These are phyloP conservation scores for Podospora bellae-mahoneyi DNA, from an alignment of 495 filamentous ascomycete species.

Conservation along the genomic window DNA sequence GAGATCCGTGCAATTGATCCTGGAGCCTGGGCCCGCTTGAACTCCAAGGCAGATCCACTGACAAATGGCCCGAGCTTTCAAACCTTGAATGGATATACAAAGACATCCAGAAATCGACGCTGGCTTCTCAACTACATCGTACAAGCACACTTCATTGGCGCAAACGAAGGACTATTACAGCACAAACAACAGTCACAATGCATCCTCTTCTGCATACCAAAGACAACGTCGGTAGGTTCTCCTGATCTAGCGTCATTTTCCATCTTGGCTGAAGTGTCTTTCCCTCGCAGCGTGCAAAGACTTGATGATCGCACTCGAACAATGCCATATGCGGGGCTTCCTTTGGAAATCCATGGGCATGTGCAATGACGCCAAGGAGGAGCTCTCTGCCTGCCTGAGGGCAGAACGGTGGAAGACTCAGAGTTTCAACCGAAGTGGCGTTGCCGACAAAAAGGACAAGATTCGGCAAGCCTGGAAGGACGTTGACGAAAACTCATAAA, in stretches of 20 bases:
- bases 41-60: not conserved
- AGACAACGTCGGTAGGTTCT: conserved; percentile 70
- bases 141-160: not conserved
- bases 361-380: conserved; percentile 80
- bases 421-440: conserved; percentile 67
- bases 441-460: conserved; percentile 61
- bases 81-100: not conserved
- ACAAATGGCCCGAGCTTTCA: conserved; percentile 14
- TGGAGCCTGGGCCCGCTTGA: not conserved
- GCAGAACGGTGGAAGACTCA: conserved; percentile 74
- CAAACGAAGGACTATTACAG: not conserved
- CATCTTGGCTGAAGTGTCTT: conserved; percentile 4
- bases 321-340: conserved; percentile 92
- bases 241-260: not conserved
- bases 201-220: conserved; percentile 95
- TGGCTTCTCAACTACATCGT: not conserved
- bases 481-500: conserved; percentile 69
- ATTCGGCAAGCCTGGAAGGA: conserved; percentile 77
- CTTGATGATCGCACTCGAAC: conserved; percentile 86
- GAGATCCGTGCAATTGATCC: not conserved
- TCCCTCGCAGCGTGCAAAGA: conserved; percentile 74
- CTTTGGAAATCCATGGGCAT: conserved; percentile 81
- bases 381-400: conserved; percentile 78
- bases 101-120: not conserved
- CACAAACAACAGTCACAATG: conserved; percentile 55